Percentiles rank a stretch among this genome's conserved stretches.
Conservation (phyloP, 2,329 filamentous ascomycete genomes). For the Thelonectria rubi region DNA sequence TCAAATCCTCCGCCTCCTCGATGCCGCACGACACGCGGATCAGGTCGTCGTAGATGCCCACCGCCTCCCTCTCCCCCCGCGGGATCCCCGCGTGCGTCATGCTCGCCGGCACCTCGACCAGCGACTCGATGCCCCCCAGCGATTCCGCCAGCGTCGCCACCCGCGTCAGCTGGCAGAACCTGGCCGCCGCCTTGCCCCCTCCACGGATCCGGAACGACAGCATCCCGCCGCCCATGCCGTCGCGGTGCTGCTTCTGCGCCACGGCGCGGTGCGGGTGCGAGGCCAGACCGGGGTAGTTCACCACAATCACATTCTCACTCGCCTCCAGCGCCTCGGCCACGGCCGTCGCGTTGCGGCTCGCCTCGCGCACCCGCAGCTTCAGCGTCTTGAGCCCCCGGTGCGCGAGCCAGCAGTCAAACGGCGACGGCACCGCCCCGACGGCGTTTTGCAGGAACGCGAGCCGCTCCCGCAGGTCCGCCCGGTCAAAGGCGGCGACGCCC, state of each 20-base stretch:
- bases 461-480: slow-evolving; percentile 76
- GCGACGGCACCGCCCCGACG: slow-evolving; percentile 90
- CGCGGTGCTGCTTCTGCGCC: slow-evolving; percentile 90
- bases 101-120: slow-evolving; percentile 91
- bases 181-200: slow-evolving; percentile 83
- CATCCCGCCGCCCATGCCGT: slow-evolving; percentile 97
- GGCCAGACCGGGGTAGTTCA: slow-evolving; percentile 93
- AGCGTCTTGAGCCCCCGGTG: slow-evolving; percentile 97
- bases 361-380: slow-evolving; percentile 88
- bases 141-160: slow-evolving; percentile 95
- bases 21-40: slow-evolving; percentile 93
- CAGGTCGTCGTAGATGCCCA: slow-evolving; percentile 93
- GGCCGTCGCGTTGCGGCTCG: slow-evolving; percentile 79
- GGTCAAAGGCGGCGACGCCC: slow-evolving; percentile 96
- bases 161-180: slow-evolving; percentile 88
- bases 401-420: slow-evolving; percentile 98
- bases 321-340: slow-evolving; percentile 80
- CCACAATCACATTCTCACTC: slow-evolving; percentile 82
- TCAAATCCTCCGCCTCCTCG: slow-evolving; percentile 87
- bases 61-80: slow-evolving; percentile 85
- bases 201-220: slow-evolving; percentile 93
- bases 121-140: slow-evolving; percentile 88
- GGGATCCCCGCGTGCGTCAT: slow-evolving; percentile 99
- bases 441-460: slow-evolving; percentile 95
- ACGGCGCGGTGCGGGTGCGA: slow-evolving; percentile 88